Conservation (phyloP, 148 eudicot species). For the Chenopodium berlandieri region DNA sequence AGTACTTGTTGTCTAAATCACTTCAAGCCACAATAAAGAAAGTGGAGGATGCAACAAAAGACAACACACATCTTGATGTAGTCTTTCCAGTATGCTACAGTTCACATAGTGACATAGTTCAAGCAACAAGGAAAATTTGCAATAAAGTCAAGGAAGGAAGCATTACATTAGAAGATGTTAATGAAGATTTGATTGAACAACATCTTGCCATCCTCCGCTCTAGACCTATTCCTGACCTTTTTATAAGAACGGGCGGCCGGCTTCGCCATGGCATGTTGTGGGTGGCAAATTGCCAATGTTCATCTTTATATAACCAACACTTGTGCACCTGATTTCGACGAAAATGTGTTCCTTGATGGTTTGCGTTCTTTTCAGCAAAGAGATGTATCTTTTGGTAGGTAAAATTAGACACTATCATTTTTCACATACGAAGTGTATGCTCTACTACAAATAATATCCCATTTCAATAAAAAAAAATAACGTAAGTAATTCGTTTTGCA, state of each 20-base stretch:
- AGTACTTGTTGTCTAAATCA: no score
- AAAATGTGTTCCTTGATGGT: not conserved
- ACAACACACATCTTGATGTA: no score
- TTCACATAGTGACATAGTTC: not conserved
- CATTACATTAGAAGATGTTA: not conserved
- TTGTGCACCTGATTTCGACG: constrained; percentile 17
- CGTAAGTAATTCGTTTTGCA: no score
- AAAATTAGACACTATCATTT: no score
- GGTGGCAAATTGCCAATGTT: constrained; percentile 13
- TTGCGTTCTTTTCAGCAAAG: not conserved
- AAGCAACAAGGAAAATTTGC: not conserved
- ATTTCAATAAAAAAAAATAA: no score
- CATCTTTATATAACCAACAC: constrained; percentile 10
- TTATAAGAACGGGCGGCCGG: constrained; percentile 14
- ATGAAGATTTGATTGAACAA: not conserved
- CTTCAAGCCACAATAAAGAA: no score
- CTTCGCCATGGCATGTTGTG: constrained; percentile 4
- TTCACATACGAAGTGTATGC: no score
- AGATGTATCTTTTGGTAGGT: no score
- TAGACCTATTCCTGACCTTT: not conserved
- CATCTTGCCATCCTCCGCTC: not conserved
- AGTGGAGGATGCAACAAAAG: no score
- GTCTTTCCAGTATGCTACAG: no score
- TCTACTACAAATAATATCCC: no score
- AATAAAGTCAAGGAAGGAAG: not conserved